Percentiles rank a stretch among this genome's conserved stretches.
These are phyloP conservation scores for Cryoendolithus antarcticus DNA, from an alignment of 2,329 filamentous ascomycete genomes.

Conservation along the genomic window DNA sequence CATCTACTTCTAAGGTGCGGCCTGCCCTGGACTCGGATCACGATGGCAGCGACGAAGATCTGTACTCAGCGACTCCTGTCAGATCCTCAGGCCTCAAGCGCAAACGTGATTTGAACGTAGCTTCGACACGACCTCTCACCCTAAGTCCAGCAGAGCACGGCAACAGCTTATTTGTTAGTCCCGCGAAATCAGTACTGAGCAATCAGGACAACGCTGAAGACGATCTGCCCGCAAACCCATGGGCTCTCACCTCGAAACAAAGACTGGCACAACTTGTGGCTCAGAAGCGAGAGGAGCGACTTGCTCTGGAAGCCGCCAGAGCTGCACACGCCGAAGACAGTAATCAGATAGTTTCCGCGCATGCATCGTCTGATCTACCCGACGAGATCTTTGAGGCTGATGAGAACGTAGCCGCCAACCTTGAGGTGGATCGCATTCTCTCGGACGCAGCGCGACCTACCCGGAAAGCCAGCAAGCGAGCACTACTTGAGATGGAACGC, in stretches of 20 bases:
- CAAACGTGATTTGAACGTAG: slow-evolving; percentile 4
- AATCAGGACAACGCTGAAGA: slow-evolving; percentile 13
- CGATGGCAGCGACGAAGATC: slow-evolving; percentile 14
- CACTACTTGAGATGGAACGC: slow-evolving; percentile 83
- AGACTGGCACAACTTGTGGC: slow-evolving; percentile 20
- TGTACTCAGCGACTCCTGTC: slow-evolving; percentile 20
- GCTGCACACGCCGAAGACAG: slow-evolving; percentile 1
- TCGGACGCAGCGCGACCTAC: slow-evolving; percentile 45
- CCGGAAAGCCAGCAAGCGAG: slow-evolving; percentile 87
- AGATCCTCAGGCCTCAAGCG: slow-evolving; percentile 3
- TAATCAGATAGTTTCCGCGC: slow-evolving; percentile 1
- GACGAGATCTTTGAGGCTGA: slow-evolving; percentile 14
- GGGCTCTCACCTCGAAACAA: slow-evolving; percentile 10
- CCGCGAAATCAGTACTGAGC: slow-evolving; percentile 12
- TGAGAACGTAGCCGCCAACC: slow-evolving; percentile 10
- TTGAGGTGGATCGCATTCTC: slow-evolving; percentile 19
- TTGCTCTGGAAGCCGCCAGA: slow-evolving; percentile 12
- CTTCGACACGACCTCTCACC: slow-evolving; percentile 8
- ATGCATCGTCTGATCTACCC: slow-evolving; percentile 15
- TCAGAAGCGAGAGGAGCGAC: slow-evolving; percentile 18
- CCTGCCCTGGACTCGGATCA: not conserved
- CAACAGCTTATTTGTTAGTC: slow-evolving; percentile 20
- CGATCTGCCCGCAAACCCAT: slow-evolving; percentile 13
- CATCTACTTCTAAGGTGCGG: slow-evolving; percentile 2
- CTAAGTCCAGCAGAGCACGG: slow-evolving; percentile 6